Evolutionary conservation across 1,284 basidiomycete species (phyloP).

Genomic region (Tilletia horrida): DNA sequence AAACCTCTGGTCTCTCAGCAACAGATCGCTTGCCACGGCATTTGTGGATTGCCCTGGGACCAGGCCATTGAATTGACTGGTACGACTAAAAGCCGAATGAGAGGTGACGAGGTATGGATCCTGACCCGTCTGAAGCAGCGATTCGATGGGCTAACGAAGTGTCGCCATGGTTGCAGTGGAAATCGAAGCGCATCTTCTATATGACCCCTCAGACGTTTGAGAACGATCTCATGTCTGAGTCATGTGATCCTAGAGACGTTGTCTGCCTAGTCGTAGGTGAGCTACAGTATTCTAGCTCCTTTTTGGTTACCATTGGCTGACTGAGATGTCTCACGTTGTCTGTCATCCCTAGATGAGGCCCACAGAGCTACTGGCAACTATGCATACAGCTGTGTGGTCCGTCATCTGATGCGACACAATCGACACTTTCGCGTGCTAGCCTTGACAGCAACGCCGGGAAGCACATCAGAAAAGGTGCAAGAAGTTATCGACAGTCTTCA

Average conservation of each 20-base stretch:
- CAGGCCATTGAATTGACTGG: conserved; percentile 87
- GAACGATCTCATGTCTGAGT: conserved; percentile 75
- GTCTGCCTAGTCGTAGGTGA: conserved; percentile 76
- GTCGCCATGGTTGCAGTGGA: conserved; percentile 61
- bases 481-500: conserved; percentile 89
- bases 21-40: conserved; percentile 80
- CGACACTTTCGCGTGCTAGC: conserved; percentile 89
- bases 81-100: conserved; percentile 29
- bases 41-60: conserved; percentile 85
- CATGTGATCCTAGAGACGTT: conserved; percentile 74
- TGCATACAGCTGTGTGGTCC: conserved; percentile 84
- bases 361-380: conserved; percentile 91
- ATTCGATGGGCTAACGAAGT: not conserved
- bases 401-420: conserved; percentile 86
- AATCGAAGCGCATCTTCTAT: conserved; percentile 85
- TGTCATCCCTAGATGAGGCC: conserved; percentile 69
- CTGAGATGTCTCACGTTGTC: conserved; percentile 13
- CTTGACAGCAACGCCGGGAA: conserved; percentile 90
- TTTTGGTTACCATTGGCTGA: not conserved
- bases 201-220: conserved; percentile 96
- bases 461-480: conserved; percentile 81
- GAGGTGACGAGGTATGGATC: conserved; percentile 28
- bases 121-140: not conserved
- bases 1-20: conserved; percentile 91
- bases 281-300: conserved; percentile 25